A percentile compares a stretch with the other conserved stretches of the same genome.
Evolutionary conservation across 2,329 filamentous ascomycete species (phyloP).

Genomic region (Tothia fuscella): DNA sequence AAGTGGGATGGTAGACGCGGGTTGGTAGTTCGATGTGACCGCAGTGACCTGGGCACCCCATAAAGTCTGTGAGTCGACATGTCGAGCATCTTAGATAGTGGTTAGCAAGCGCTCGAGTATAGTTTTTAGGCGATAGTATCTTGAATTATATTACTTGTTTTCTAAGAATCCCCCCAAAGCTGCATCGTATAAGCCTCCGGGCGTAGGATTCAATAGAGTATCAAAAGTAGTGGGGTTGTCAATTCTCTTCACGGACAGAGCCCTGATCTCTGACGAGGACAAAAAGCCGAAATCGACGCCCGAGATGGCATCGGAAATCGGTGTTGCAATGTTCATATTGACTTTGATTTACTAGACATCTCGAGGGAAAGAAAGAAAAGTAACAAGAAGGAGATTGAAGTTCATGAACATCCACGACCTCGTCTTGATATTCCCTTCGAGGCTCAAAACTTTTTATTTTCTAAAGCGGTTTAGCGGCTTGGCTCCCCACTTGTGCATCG

Average conservation of each 20-base stretch:
- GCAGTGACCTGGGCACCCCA: conserved; percentile 74
- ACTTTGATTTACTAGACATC: too few relatives aligned
- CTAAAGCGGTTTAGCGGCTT: too few relatives aligned
- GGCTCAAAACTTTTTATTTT: too few relatives aligned
- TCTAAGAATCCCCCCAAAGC: conserved; percentile 86
- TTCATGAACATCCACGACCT: too few relatives aligned
- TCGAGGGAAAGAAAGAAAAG: too few relatives aligned
- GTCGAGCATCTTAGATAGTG: conserved; percentile 63
- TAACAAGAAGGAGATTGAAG: too few relatives aligned
- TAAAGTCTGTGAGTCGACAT: conserved; percentile 70
- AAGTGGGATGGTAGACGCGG: conserved; percentile 91
- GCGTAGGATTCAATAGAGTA: conserved; percentile 74
- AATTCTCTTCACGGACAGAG: conserved; percentile 86
- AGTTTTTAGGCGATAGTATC: too few relatives aligned
- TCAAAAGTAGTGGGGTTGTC: conserved; percentile 93
- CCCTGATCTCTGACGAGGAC: conserved; percentile 67
- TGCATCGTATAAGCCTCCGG: conserved; percentile 84
- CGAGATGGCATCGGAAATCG: conserved; percentile 40
- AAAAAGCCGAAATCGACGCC: conserved; percentile 86
- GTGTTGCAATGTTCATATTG: conserved; percentile 8
- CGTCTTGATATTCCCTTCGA: too few relatives aligned
- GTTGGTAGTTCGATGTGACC: conserved; percentile 93
- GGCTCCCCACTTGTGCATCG: too few relatives aligned
- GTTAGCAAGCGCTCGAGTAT: too few relatives aligned
- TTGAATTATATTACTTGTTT: conserved; percentile 64